Evolutionary conservation across 2,329 filamentous ascomycete genomes (phyloP).

Genomic region (Calonectria fujianensis): DNA sequence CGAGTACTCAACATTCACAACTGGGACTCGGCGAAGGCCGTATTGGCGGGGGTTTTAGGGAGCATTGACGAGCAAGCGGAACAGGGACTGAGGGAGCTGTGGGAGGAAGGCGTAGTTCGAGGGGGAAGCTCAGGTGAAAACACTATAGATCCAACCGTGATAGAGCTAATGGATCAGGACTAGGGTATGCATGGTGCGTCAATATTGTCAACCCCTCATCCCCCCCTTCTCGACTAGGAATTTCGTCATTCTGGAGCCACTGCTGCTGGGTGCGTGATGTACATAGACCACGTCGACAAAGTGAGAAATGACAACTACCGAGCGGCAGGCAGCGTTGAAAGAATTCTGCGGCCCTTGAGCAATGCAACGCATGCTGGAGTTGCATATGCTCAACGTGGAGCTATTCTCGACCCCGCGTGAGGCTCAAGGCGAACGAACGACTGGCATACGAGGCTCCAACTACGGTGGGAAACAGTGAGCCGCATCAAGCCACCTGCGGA

Average conservation of each 20-base stretch:
- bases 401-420: conserved; percentile 26
- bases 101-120: conserved; percentile 61
- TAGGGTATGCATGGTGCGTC: conserved; percentile 44
- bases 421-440: conserved; percentile 28
- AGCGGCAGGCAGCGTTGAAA: conserved; percentile 26
- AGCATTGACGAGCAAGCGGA: conserved; percentile 64
- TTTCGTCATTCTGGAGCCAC: conserved; percentile 41
- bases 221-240: conserved; percentile 25
- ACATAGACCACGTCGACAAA: conserved; percentile 38
- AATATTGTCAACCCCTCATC: conserved; percentile 37
- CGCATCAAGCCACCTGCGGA: conserved; percentile 35
- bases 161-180: conserved; percentile 53
- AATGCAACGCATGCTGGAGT: conserved; percentile 27
- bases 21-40: conserved; percentile 63
- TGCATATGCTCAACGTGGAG: conserved; percentile 15
- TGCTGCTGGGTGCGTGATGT: conserved; percentile 30
- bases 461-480: conserved; percentile 24
- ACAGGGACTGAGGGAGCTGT: conserved; percentile 62
- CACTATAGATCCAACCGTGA: conserved; percentile 49
- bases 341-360: conserved; percentile 15
- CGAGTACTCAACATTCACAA: conserved; percentile 60
- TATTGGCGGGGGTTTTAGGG: conserved; percentile 63
- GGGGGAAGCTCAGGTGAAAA: conserved; percentile 44
- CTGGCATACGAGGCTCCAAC: conserved; percentile 23
- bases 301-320: conserved; percentile 28